Percentiles rank a stretch among this genome's conserved stretches.
phyloP scores from a whole-genome alignment of 495 filamentous ascomycete species.

The Aspergillus coremiiformis region DNA sequence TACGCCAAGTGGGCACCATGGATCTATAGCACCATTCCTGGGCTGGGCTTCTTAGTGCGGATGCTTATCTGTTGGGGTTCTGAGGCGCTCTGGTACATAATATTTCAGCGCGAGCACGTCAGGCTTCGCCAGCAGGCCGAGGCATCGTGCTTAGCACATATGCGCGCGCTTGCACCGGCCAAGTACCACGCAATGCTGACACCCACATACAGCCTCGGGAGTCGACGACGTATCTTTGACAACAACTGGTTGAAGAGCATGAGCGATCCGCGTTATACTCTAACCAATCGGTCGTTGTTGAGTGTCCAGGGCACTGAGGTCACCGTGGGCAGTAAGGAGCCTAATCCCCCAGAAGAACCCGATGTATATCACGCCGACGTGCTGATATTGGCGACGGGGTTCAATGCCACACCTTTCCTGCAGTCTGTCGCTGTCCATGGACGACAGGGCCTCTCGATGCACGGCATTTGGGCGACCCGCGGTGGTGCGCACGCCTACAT shows the following conservation, averaged over 20 bases:
- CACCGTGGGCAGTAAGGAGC: not conserved
- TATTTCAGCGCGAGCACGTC: not conserved
- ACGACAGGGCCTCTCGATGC: not conserved
- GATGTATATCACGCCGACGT: not conserved
- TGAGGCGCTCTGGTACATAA: not conserved
- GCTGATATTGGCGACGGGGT: not conserved
- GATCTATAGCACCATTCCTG: not conserved
- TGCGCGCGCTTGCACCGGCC: not conserved
- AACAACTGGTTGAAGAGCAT: not conserved
- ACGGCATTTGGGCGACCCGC: not conserved
- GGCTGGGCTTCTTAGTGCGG: not conserved
- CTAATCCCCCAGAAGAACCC: not conserved
- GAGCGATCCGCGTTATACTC: not conserved
- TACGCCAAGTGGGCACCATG: not conserved
- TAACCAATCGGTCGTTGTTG: not conserved
- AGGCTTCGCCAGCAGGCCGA: not conserved
- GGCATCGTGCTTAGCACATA: not conserved
- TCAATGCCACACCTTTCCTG: not conserved
- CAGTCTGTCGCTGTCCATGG: not conserved
- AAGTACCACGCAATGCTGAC: not conserved
- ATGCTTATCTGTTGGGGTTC: not conserved
- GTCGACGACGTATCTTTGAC: not conserved
- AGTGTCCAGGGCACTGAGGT: not conserved
- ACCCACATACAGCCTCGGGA: not conserved
- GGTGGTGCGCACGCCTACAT: not conserved